Base-by-base conservation (phyloP, 768 basidiomycete species). In the Naematelia encephala region DNA sequence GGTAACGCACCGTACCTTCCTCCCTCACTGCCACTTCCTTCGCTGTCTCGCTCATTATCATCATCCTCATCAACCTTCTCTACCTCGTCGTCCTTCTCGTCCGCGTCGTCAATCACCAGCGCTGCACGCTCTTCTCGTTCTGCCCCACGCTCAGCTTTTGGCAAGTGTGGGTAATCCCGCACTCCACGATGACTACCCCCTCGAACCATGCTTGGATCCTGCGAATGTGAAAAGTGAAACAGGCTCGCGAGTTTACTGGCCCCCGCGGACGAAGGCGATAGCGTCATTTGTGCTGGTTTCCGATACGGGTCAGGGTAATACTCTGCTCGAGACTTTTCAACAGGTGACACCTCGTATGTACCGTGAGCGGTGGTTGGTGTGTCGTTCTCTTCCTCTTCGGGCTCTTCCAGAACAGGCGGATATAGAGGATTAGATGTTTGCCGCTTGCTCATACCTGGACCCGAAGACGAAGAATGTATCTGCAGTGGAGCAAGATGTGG, bases 101-200 rank as follows among this genome's bases (percentile, higher is more conserved):
- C 29, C 13, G 19, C 8, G 29, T 52, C 51, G 4, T 23, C 22
- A 10, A 16, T 13, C 5, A 52, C 51, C 51, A 52, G 29, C 26
- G 51, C 51, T 28, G 34, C 27, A 14, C 51, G 25, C 29, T 52
- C 51, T 16, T 52, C 51, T 19, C 29, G 51, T 30, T 52, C 51
- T 8, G 25, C 29, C 26, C 19, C 51, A 14, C 25, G 51, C 29
- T 52, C 51, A 5, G 27, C 28, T 30, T 52, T 52, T 3, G 51
- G 51, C 2, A 64, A 27, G 56, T 69, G 67, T 10, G 68, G 70
- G 42, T 72, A 69, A 47, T 72, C 68, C 43, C 50, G 57, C 13
- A 54, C 63, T 2, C 63, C 65, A 11, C 66, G 27, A 64, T 70
- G 68, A 1, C 60, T 43, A 1, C 63, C 60, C 1, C 64, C 60